Evolutionary conservation across 768 basidiomycete species (phyloP).

Genomic region (Tephrocybe sp.): DNA sequence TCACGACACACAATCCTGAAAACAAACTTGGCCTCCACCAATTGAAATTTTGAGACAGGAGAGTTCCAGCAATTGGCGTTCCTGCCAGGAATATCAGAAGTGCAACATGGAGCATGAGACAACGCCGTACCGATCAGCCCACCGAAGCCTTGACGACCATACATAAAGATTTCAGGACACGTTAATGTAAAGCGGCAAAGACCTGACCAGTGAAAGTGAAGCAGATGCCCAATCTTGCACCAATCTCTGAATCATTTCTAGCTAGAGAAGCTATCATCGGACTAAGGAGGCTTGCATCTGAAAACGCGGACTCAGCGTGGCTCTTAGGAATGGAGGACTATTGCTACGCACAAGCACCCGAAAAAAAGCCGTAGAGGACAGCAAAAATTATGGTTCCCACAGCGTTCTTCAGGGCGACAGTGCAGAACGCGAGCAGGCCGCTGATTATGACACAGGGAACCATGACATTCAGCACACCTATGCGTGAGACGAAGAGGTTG

Average conservation of each 20-base stretch:
- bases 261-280: constrained; percentile 47
- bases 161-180: background rate
- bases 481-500: constrained; percentile 28
- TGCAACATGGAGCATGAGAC: background rate
- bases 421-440: constrained; percentile 33
- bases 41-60: constrained; percentile 47
- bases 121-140: constrained; percentile 37
- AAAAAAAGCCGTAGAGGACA: constrained; percentile 39
- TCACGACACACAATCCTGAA: constrained; percentile 39
- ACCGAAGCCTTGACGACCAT: constrained; percentile 31
- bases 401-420: constrained; percentile 28
- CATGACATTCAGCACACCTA: constrained; percentile 30
- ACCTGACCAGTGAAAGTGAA: constrained; percentile 29
- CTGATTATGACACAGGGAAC: constrained; percentile 26
- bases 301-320: background rate
- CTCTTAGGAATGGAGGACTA: constrained; percentile 1
- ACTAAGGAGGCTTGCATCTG: constrained; percentile 41
- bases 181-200: background rate
- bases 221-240: constrained; percentile 51
- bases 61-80: constrained; percentile 57
- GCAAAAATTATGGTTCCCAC: constrained; percentile 33
- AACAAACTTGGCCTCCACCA: constrained; percentile 65
- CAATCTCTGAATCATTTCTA: constrained; percentile 49
- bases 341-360: constrained; percentile 33
- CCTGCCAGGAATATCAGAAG: constrained; percentile 30